phyloP scores from a whole-genome alignment of 2,329 filamentous ascomycete genomes.

The Pyricularia grisea region DNA sequence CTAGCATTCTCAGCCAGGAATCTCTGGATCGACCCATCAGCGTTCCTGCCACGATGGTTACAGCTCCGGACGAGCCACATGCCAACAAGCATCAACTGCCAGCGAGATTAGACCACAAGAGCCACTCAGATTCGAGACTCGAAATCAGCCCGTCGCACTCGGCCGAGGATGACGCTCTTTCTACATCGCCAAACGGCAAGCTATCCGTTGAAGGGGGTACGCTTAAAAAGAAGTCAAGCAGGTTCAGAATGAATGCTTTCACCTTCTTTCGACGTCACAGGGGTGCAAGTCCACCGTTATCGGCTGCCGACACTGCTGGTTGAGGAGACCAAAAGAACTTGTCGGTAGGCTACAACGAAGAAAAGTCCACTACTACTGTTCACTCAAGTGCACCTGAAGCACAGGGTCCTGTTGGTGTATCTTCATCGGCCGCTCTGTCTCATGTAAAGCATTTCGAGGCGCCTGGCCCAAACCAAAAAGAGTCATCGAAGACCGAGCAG shows the following conservation, averaged over 20 bases:
- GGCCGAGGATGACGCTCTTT: slow-evolving; percentile 23
- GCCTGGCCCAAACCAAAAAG: neutral
- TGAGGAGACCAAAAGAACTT: slow-evolving; percentile 8
- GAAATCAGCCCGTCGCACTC: slow-evolving; percentile 18
- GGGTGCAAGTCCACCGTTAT: slow-evolving; percentile 24
- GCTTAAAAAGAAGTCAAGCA: slow-evolving; percentile 52
- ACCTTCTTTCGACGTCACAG: slow-evolving; percentile 47
- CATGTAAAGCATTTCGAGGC: neutral
- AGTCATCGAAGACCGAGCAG: neutral
- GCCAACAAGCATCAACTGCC: slow-evolving; percentile 12
- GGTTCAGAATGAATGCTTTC: slow-evolving; percentile 54
- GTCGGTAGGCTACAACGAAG: neutral
- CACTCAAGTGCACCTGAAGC: neutral
- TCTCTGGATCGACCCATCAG: slow-evolving; percentile 41
- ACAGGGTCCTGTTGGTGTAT: neutral
- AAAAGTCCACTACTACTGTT: neutral
- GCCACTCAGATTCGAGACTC: slow-evolving; percentile 13
- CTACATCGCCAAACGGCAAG: slow-evolving; percentile 27
- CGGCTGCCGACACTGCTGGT: slow-evolving; percentile 18
- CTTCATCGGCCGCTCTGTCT: neutral
- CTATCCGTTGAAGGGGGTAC: slow-evolving; percentile 28
- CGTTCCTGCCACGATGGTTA: slow-evolving; percentile 29
- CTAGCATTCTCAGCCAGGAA: slow-evolving; percentile 54
- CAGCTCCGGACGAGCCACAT: slow-evolving; percentile 20
- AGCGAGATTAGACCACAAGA: slow-evolving; percentile 14